Evolutionary conservation across 257 asterid species (phyloP).

Genomic region (Solanum ahanhuiri): DNA sequence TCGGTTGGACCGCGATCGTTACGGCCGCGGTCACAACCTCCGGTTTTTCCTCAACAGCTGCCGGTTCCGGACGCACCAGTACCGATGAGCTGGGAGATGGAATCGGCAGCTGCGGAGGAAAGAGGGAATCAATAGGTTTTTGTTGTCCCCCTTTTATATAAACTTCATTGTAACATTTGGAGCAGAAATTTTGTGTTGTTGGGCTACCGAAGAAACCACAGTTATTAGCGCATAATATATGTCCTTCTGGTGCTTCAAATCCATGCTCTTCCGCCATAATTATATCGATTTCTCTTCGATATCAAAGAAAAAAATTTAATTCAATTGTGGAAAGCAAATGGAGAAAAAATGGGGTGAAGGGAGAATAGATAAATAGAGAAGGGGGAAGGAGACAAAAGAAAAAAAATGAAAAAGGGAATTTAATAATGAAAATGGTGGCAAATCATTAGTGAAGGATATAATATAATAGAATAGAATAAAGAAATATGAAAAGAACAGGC

Average conservation of each 20-base stretch:
- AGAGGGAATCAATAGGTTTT: slow-evolving; percentile 19
- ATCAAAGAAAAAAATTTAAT: background rate
- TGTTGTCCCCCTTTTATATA: slow-evolving; percentile 11
- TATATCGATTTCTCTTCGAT: background rate
- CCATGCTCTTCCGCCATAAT: slow-evolving; percentile 87
- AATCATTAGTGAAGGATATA: background rate
- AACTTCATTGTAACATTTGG: slow-evolving; percentile 60
- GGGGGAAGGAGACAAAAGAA: slow-evolving; percentile 17
- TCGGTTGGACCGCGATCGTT: background rate
- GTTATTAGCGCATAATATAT: slow-evolving; percentile 61
- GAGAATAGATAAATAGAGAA: background rate
- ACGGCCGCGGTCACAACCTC: background rate
- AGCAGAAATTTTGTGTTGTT: slow-evolving; percentile 65
- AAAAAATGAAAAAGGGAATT: slow-evolving; percentile 2
- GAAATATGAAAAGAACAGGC: slow-evolving; percentile 25
- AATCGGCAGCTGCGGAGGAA: slow-evolving; percentile 2
- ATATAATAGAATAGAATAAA: background rate
- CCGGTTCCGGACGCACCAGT: background rate
- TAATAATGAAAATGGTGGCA: slow-evolving; percentile 13
- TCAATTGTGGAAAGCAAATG: background rate
- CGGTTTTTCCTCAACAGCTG: background rate
- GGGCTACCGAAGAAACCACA: slow-evolving; percentile 89
- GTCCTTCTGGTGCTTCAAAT: slow-evolving; percentile 67
- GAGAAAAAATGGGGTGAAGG: slow-evolving; percentile 1
- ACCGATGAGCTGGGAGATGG: background rate